These are phyloP conservation scores for Peribolospora baueri DNA, from an alignment of 768 basidiomycete species.

Conservation along the genomic window DNA sequence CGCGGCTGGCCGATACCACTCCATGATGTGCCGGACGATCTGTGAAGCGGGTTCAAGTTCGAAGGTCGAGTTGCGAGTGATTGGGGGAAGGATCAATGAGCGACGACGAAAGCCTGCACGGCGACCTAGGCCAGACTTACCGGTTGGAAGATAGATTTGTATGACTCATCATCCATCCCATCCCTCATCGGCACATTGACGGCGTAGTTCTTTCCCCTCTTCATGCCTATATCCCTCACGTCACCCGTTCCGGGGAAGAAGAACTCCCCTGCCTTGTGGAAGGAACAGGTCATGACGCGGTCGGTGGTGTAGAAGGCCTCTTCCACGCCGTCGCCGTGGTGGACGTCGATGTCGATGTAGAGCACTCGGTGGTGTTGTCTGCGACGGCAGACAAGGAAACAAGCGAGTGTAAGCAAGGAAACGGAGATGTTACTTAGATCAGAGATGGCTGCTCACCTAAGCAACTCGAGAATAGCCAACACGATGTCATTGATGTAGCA, in stretches of 20 bases:
- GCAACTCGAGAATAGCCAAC: constrained; percentile 70
- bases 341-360: constrained; percentile 94
- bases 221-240: constrained; percentile 60
- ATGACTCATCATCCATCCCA: constrained; percentile 75
- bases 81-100: background rate
- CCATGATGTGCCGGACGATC: constrained; percentile 64
- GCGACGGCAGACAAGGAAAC: background rate
- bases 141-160: constrained; percentile 70
- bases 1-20: constrained; percentile 63
- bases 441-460: constrained; percentile 34
- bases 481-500: constrained; percentile 99
- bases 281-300: constrained; percentile 86
- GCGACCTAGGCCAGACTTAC: constrained; percentile 25
- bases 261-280: constrained; percentile 92
- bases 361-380: constrained; percentile 45
- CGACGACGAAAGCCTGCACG: background rate
- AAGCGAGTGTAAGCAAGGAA: background rate
- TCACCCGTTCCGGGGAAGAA: constrained; percentile 65
- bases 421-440: background rate
- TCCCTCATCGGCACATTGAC: constrained; percentile 85
- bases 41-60: constrained; percentile 15
- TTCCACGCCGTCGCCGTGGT: constrained; percentile 96
- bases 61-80: background rate
- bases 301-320: constrained; percentile 97
- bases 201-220: constrained; percentile 56